Base-by-base conservation (phyloP, 2,329 filamentous ascomycete genomes). In the Keithomyces neogunnii region DNA sequence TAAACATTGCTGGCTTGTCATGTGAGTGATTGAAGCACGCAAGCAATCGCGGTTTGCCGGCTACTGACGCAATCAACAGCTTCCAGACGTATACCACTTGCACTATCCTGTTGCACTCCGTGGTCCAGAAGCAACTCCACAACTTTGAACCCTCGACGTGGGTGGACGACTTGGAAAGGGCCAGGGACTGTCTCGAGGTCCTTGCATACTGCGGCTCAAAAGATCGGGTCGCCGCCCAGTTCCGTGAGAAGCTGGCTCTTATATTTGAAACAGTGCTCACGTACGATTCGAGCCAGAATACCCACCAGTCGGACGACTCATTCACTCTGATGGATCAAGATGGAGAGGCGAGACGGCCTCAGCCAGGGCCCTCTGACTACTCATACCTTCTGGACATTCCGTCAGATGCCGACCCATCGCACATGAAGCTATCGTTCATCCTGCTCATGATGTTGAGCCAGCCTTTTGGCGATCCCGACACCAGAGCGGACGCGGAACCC, bases 1-100 rank as follows among this genome's bases (percentile, higher is more conserved):
- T 29, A 53, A 50, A 43, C 45, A 48, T 28, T 53, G 51, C 19
- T 53, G 51, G 51, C 47, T 53, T 42, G 47, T 53, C 11, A 53
- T 53, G 51, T 53, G n/a, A 42, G 51, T 50, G 29, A 19, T 8
- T 6, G 5, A 11, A 11, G 9, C 6, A 10, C 38, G 19, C 28
- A n/a, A 32, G 7, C 40, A n/a, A 42, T n/a, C 5, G 5, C 35
- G 13, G 8, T 35, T 39, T 10, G 9, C 11, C 5, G 4, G 33
- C 2, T 47, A 11, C n/a, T 29, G 26, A 13, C 19, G 11, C 13
- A 38, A 28, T 45, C 26, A 31, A 31, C 13, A 53, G 51, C 32
- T 53, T 50, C 36, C 47, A 49, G 43, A 45, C 47, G 10, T 50
- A 50, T n/a, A 49, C 47, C 6, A 19, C 47, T 5, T 49, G 51